Base-by-base conservation (phyloP, 208 protist species). In the Leishmania guyanensis region DNA sequence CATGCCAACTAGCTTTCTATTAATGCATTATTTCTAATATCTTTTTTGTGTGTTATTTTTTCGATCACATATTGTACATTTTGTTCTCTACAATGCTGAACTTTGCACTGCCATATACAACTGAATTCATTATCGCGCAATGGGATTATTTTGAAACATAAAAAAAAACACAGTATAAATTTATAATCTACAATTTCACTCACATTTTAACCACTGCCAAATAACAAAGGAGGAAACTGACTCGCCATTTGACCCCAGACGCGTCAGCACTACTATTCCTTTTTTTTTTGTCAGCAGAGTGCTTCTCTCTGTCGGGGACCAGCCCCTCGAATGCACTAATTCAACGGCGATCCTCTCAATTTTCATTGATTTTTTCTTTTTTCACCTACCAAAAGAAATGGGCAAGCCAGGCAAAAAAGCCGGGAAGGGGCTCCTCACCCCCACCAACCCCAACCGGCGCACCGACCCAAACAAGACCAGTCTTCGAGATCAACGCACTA, bases 331-430 rank as follows among this genome's bases (percentile, higher is more conserved):
- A 70, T 46, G 48, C 16, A 6, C 20, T 62, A 29, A 43, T 75
- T 1, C 51, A 54, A 73, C 9, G 71, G 48, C 16, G 50, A 46
- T 16, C 2, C 51, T 58, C 20, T 77, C 77, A 62, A 39, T 78
- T 48, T 81, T 74, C 46, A 54, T 80, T 51, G 60, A 2, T 69
- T 81, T 73, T 56, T 77, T 10, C 43, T 22, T 36, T 66, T 14
- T 43, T 36, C 14, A 16, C 10, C 16, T 22, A 20, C 33, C 64
- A 79, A 72, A 22, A 48, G 89, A n/a, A 87, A 97, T 97, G 93
- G 93, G 91, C 33, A 98, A 98, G 82, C 93, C 93, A 75, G 95
- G 94, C 26, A 97, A 97, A 77, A 97, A 98, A 80, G 95, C 93
- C 20, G 92, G 92, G n/a, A 94, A 93, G 89, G 92, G 91, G 46